Base-by-base conservation (phyloP, 768 basidiomycete genomes). In the Dendrothele bispora region DNA sequence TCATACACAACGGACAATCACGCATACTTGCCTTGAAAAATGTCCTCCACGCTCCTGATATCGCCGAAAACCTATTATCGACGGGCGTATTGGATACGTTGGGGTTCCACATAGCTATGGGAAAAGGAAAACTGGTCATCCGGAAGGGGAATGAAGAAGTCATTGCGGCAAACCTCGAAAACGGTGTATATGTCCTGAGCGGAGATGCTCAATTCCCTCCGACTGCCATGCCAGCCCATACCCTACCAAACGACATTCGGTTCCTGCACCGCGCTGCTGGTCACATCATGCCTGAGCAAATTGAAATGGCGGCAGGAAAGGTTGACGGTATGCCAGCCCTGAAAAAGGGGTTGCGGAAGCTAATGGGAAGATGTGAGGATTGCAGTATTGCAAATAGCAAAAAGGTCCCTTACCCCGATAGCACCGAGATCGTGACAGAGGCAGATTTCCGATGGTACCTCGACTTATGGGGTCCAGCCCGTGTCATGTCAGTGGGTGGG, bases 381-480 rank as follows among this genome's bases (percentile, higher is more conserved):
- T 45, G 43, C 43, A 36, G n/a, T 7, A 7, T 36, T 12, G 48
- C n/a, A n/a, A 41, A 45, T 11, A 28, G 11, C 10, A 11, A 32
- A 7, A 8, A 18, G 42, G 40, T 7, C 48, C 48, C 2, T 49
- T 28, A 12, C 22, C 43, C 18, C 25, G 40, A 29, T 8, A 15
- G 2, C 12, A 24, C 15, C 4, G 30, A 18, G 11, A 25, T 15
- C 3, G n/a, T 18, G 5, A 30, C 39, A 7, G 7, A 44, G 4
- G 14, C 28, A 4, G 10, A 15, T 3, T 21, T 5, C 2, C 39
- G 20, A 5, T 41, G 43, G 3, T 39, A 50, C 20, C 43, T 28
- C 14, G 47, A 57, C 28, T 20, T 57, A 1, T 57, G 50, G 50
- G 55, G 55, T 7, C 55, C 55, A 14, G 30, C 43, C 0, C 29